Conservation (phyloP, 257 asterid genomes). For the Oldenlandia corymbosa region DNA sequence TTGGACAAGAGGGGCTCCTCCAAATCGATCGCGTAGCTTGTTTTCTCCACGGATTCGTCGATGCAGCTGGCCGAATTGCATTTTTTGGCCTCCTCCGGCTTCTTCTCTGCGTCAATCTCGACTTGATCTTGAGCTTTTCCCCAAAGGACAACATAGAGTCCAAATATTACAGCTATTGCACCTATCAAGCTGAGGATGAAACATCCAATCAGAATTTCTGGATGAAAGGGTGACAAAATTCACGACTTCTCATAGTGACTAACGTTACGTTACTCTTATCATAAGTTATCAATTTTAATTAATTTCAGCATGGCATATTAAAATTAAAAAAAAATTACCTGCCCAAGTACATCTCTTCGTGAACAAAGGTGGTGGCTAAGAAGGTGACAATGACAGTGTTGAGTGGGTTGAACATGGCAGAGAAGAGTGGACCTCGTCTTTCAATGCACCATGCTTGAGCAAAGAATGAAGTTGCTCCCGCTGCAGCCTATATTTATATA, state of each 20-base stretch:
- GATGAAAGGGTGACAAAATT: too few species aligned
- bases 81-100: slow-evolving; percentile 18
- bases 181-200: slow-evolving; percentile 45
- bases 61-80: slow-evolving; percentile 1
- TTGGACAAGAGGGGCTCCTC: slow-evolving; percentile 47
- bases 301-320: not conserved
- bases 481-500: slow-evolving; percentile 9
- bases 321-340: slow-evolving; percentile 28
- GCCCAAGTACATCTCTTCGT: slow-evolving; percentile 64
- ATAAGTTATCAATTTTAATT: too few species aligned
- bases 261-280: too few species aligned
- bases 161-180: slow-evolving; percentile 53
- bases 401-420: slow-evolving; percentile 70
- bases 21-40: slow-evolving; percentile 30
- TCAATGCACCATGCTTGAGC: slow-evolving; percentile 64
- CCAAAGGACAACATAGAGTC: slow-evolving; percentile 66
- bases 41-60: slow-evolving; percentile 18
- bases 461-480: slow-evolving; percentile 47
- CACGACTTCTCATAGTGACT: too few species aligned
- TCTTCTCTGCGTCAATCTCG: slow-evolving; percentile 14
- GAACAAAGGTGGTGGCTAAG: slow-evolving; percentile 44
- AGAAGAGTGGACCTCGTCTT: slow-evolving; percentile 52
- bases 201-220: not conserved
- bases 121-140: slow-evolving; percentile 56
- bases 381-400: slow-evolving; percentile 44